Percentiles rank a stretch among this genome's conserved stretches.
Evolutionary conservation across 768 basidiomycete genomes (phyloP).

Genomic region (Lepiota brunneoincarnata): DNA sequence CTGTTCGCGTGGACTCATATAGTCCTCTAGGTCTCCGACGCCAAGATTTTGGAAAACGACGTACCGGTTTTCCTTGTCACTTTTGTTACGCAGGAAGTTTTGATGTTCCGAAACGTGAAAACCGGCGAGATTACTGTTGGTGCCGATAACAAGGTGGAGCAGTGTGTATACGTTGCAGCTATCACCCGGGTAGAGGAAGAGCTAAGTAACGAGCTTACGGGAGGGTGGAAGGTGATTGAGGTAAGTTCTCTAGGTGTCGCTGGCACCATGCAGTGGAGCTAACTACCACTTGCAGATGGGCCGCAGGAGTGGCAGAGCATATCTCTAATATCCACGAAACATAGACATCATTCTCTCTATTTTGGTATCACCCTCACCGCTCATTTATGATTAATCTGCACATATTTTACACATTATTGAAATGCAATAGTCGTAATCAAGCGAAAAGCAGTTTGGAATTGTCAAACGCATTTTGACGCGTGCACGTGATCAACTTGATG

Average conservation of each 20-base stretch:
- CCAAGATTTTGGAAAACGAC: constrained; percentile 87
- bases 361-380: constrained; percentile 25
- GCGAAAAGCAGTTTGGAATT: neutral
- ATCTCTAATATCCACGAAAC: constrained; percentile 33
- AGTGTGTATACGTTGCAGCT: constrained; percentile 90
- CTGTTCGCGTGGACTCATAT: neutral
- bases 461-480: neutral
- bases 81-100: constrained; percentile 91
- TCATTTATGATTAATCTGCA: constrained; percentile 12
- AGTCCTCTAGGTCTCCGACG: constrained; percentile 63
- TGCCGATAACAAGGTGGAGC: constrained; percentile 87
- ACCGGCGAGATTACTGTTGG: constrained; percentile 87
- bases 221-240: constrained; percentile 98
- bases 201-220: constrained; percentile 88
- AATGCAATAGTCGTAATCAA: constrained; percentile 7
- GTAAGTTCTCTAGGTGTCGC: constrained; percentile 38
- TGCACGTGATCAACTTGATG: constrained; percentile 18
- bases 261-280: neutral
- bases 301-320: constrained; percentile 43
- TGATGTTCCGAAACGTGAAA: constrained; percentile 87
- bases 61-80: constrained; percentile 89
- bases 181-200: constrained; percentile 87
- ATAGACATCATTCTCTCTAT: constrained; percentile 18
- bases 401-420: constrained; percentile 5
- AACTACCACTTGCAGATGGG: constrained; percentile 32